phyloP scores from a whole-genome alignment of 208 protist species.

The Trypanosoma theileri region DNA sequence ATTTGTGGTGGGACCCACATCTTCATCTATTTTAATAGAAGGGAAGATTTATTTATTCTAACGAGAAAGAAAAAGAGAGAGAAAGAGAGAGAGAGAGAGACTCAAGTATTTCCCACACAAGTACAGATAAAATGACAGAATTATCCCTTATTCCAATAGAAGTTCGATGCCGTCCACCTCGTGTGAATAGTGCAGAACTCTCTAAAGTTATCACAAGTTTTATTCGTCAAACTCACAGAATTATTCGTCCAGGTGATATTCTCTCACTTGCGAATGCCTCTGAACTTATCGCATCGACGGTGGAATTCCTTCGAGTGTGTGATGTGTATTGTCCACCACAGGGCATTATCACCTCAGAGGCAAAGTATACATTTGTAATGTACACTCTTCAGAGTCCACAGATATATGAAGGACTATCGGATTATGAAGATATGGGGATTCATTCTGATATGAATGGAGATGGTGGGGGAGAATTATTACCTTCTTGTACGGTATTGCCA shows the following conservation, averaged over 20 bases:
- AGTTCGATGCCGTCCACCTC: constrained; percentile 36
- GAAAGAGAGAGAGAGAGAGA: too few species aligned
- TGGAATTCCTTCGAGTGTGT: constrained; percentile 51
- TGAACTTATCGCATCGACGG: constrained; percentile 19
- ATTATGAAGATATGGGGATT: neutral
- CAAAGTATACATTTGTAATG: constrained; percentile 24
- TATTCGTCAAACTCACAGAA: constrained; percentile 19
- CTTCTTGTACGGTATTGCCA: constrained; percentile 47
- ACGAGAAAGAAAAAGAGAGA: too few species aligned
- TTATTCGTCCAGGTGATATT: constrained; percentile 31
- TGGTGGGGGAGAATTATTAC: constrained; percentile 22
- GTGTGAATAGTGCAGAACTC: constrained; percentile 41
- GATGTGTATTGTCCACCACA: constrained; percentile 39
- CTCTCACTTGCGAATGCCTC: constrained; percentile 34
- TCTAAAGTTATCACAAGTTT: constrained; percentile 33
- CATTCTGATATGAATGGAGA: neutral
- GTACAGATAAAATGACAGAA: constrained; percentile 12
- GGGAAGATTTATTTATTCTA: too few species aligned
- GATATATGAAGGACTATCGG: neutral
- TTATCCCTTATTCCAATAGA: constrained; percentile 43
- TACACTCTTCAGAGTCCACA: constrained; percentile 18
- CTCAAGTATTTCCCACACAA: neutral
- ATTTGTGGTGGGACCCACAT: too few species aligned
- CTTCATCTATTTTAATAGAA: too few species aligned
- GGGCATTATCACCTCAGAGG: constrained; percentile 8